phyloP scores from a whole-genome alignment of 2,329 filamentous ascomycete species.

The Calonectria pseudoreteaudii region DNA sequence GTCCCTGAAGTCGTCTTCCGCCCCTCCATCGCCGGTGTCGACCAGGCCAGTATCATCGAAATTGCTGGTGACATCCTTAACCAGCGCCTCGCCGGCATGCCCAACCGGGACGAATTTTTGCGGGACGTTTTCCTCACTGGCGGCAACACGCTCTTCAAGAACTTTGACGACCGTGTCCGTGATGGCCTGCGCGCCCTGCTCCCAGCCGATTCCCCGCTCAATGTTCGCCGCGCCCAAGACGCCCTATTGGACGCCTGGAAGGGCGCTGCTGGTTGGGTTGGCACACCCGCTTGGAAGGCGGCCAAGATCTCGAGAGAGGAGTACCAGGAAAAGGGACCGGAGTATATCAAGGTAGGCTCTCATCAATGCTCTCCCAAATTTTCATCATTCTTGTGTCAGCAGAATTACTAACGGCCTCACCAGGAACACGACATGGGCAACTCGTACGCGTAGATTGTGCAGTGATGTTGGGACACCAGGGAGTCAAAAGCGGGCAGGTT shows the following conservation, averaged over 20 bases:
- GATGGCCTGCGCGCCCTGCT: conserved; percentile 79
- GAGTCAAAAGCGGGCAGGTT: conserved; percentile 40
- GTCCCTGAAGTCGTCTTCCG: conserved; percentile 95
- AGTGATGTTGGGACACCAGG: conserved; percentile 28
- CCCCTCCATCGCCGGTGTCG: conserved; percentile 88
- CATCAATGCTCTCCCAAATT: background rate
- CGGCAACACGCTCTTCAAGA: conserved; percentile 88
- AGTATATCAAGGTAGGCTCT: conserved; percentile 85
- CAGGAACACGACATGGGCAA: conserved; percentile 77
- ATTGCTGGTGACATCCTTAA: conserved; percentile 91
- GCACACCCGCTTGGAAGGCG: conserved; percentile 67
- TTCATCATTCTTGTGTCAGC: background rate
- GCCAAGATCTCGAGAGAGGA: conserved; percentile 83
- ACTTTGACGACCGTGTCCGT: conserved; percentile 85
- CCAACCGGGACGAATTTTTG: conserved; percentile 75
- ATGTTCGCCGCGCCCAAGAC: conserved; percentile 79
- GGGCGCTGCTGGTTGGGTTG: conserved; percentile 89
- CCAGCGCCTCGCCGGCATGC: conserved; percentile 75
- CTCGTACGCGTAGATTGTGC: conserved; percentile 58
- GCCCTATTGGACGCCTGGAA: conserved; percentile 91
- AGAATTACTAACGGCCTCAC: conserved; percentile 25
- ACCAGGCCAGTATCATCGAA: conserved; percentile 93
- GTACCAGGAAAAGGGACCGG: conserved; percentile 90
- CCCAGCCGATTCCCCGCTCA: conserved; percentile 75
- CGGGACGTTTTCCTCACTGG: conserved; percentile 93